Percentiles rank a stretch among this genome's conserved stretches.
These are phyloP conservation scores for Sclerospora graminicola DNA, from an alignment of 352 stramenopile genomes.

Conservation along the genomic window DNA sequence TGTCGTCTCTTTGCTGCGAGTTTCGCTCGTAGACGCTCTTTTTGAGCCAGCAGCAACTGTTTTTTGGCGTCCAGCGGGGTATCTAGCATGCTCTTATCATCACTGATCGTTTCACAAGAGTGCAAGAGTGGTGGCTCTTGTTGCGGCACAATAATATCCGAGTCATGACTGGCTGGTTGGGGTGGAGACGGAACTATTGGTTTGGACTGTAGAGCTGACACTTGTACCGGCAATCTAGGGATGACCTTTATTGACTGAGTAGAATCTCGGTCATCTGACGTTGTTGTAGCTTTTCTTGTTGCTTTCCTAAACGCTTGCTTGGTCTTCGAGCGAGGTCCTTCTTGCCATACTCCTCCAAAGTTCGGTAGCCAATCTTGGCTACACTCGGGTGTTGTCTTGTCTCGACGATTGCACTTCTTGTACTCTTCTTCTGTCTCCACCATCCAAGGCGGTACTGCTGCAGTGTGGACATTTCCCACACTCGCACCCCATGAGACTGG, in stretches of 20 bases:
- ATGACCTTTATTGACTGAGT: too few relatives aligned
- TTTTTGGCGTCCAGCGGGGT: constrained; percentile 37
- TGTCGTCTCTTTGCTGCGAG: constrained; percentile 28
- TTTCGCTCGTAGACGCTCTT: constrained; percentile 55
- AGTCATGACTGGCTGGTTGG: not conserved
- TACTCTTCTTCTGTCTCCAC: constrained; percentile 62
- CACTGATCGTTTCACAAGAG: not conserved
- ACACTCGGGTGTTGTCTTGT: not conserved
- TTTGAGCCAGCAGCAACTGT: constrained; percentile 43
- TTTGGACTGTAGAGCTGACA: too few relatives aligned
- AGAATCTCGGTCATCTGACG: constrained; percentile 2
- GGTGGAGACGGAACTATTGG: not conserved
- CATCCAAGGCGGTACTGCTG: constrained; percentile 64
- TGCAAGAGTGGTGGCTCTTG: not conserved
- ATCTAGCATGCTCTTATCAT: not conserved
- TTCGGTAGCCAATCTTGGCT: constrained; percentile 51
- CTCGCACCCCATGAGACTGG: constrained; percentile 26
- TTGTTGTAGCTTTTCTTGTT: constrained; percentile 7
- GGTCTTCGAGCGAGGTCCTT: constrained; percentile 46
- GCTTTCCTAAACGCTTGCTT: constrained; percentile 39
- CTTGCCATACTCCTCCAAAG: constrained; percentile 71
- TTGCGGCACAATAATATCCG: not conserved
- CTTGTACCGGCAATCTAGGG: too few relatives aligned
- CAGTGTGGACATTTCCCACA: constrained; percentile 56
- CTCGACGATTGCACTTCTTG: constrained; percentile 34